Base-by-base conservation (phyloP, 208 protist genomes). In the Histomonas meleagridis region DNA sequence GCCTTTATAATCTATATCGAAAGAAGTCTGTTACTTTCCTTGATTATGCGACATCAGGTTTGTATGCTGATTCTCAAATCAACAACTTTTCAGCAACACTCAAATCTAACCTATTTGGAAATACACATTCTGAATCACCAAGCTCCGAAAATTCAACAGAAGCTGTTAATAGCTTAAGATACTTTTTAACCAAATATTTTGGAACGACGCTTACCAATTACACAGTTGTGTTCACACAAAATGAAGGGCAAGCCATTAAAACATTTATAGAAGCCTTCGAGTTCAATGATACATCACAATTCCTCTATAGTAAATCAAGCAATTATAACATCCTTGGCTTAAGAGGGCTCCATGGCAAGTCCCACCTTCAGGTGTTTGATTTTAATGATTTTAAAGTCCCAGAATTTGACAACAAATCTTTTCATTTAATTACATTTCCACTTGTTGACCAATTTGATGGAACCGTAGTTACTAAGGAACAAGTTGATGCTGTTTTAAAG, bases 81-180 rank as follows among this genome's bases (percentile, higher is more conserved):
- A 43, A 32, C 12, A 7, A 57, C 0, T 21, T 51, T 10, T 32
- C 46, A 38, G 16, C 51, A n/a, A 38, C 32, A 21, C 55, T 86
- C 32, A 86, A 35, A 14, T 21, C 9, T 16, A 55, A 51, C n/a
- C 46, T 86, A 26, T 86, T 40, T 86, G 76, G 76, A 32, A 86
- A 86, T 86, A 43, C 76, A 51, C 76, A 86, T 28, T 86, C 76
- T 26, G 76, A 86, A 35, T 86, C 76, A 86, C 51, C n/a, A 48
- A 55, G 46, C 28, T 86, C 76, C 0, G 76, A 86, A 18, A 9
- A 10, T 28, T 23, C 76, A 35, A 86, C 43, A 51, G 76, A 86
- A 32, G 0, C 46, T 49, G 46, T 86, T 55, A 46, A 86, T 21
- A n/a, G 55, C 55, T n/a, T 86, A 14, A 51, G 76, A 38, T 23